phyloP scores from a whole-genome alignment of 2,329 filamentous ascomycete genomes.

The Raffaelea arxii region DNA sequence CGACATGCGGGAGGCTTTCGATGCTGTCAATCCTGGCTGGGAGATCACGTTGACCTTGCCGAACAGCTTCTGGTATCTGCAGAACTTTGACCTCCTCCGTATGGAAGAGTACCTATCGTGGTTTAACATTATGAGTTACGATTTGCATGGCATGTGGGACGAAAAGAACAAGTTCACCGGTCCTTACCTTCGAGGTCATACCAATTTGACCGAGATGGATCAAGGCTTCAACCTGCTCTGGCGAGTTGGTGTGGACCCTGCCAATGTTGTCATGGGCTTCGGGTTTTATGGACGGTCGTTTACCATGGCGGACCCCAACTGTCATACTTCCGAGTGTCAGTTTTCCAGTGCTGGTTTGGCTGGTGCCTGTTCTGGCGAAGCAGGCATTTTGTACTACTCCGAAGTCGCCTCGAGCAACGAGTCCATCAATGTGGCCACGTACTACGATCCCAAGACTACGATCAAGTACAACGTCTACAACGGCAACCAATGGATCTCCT shows the following conservation, averaged over 20 bases:
- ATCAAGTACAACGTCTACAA: background rate
- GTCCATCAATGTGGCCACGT: no score
- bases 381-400: no score
- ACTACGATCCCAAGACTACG: background rate
- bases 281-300: conserved; percentile 30
- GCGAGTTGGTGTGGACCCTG: conserved; percentile 29
- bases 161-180: conserved; percentile 3
- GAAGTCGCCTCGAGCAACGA: no score
- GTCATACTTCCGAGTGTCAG: conserved; percentile 14
- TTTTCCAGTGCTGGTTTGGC: no score
- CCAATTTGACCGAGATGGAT: conserved; percentile 36
- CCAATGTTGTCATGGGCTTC: conserved; percentile 31
- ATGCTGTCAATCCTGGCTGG: background rate
- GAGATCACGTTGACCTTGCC: conserved; percentile 3
- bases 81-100: conserved; percentile 13
- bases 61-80: conserved; percentile 12
- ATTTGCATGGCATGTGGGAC: conserved; percentile 31
- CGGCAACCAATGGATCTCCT: background rate
- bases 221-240: conserved; percentile 32
- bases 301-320: conserved; percentile 9
- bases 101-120: conserved; percentile 5
- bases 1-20: background rate
- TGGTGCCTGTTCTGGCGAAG: no score
- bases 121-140: conserved; percentile 19
- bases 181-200: conserved; percentile 25